These are phyloP conservation scores for Hemisphaericaspora subhashii DNA, from an alignment of 1,139 yeast genomes.

Conservation along the genomic window DNA sequence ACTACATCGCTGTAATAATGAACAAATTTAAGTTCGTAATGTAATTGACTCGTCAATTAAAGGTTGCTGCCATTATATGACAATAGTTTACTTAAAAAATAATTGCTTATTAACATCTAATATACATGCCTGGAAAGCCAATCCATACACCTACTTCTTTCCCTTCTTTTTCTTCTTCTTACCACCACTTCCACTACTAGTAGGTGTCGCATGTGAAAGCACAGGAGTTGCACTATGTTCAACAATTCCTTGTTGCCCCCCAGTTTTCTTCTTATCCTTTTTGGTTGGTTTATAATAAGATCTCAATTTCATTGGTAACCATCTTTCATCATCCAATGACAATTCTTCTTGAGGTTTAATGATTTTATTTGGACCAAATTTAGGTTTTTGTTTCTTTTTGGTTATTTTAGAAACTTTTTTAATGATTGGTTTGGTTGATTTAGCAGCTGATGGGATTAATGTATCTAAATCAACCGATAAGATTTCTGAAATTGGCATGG, in stretches of 20 bases:
- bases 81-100: too few species aligned
- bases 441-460: slow-evolving; percentile 18
- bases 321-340: slow-evolving; percentile 61
- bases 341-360: slow-evolving; percentile 32
- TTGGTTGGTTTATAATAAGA: slow-evolving; percentile 79
- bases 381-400: slow-evolving; percentile 28
- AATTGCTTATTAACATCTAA: too few species aligned
- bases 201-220: slow-evolving; percentile 19
- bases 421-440: slow-evolving; percentile 8
- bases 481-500: slow-evolving; percentile 26
- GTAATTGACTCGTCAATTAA: too few species aligned
- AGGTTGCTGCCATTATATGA: too few species aligned
- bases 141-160: slow-evolving; percentile 26
- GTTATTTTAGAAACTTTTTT: slow-evolving; percentile 16
- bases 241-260: slow-evolving; percentile 66
- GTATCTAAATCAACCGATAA: slow-evolving; percentile 26
- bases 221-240: slow-evolving; percentile 34
- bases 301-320: slow-evolving; percentile 88
- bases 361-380: slow-evolving; percentile 39
- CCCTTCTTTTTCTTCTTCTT: slow-evolving; percentile 56
- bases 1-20: too few species aligned
- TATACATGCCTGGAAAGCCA: too few species aligned
- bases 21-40: too few species aligned
- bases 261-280: slow-evolving; percentile 59
- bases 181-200: slow-evolving; percentile 26